Conservation (phyloP, 139 green algal species). For the Coelastrella sp. region DNA sequence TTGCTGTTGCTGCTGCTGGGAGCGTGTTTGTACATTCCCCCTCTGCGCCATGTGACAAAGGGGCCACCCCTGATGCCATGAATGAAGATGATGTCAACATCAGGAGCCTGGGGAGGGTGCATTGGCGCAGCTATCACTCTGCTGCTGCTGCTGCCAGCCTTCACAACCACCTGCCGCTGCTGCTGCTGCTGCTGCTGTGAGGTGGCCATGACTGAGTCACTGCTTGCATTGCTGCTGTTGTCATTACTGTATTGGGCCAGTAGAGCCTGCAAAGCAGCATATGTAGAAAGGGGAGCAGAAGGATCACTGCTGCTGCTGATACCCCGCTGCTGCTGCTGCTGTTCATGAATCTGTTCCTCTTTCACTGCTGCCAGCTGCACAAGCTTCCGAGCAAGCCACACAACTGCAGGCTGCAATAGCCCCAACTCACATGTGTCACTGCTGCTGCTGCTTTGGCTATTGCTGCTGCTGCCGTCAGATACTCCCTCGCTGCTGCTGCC, state of each 20-base stretch:
- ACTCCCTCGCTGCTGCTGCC: neutral
- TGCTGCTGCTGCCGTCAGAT: neutral
- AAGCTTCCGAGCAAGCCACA: slow-evolving; percentile 26
- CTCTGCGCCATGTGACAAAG: slow-evolving; percentile 86
- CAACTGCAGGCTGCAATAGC: slow-evolving; percentile 32
- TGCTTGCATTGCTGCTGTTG: neutral
- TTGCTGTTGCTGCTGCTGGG: neutral
- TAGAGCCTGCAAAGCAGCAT: slow-evolving; percentile 32
- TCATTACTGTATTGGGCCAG: neutral
- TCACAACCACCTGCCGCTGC: neutral
- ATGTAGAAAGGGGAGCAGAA: slow-evolving; percentile 32
- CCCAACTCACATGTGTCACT: neutral
- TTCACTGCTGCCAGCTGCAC: slow-evolving; percentile 25
- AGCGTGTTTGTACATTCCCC: neutral
- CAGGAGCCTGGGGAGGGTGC: slow-evolving; percentile 10
- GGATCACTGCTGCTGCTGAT: neutral
- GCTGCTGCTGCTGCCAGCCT: neutral
- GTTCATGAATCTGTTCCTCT: slow-evolving; percentile 21
- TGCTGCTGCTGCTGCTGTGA: slow-evolving; percentile 24
- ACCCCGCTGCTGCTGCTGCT: slow-evolving; percentile 10
- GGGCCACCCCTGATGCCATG: slow-evolving; percentile 90
- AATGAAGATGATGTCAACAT: slow-evolving; percentile 90
- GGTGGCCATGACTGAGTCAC: neutral
- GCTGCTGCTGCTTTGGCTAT: neutral
- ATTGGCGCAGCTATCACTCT: no score